Evolutionary conservation across 371 early-diverging fungal species (phyloP).

Genomic region (Phascolomyces articulosus): DNA sequence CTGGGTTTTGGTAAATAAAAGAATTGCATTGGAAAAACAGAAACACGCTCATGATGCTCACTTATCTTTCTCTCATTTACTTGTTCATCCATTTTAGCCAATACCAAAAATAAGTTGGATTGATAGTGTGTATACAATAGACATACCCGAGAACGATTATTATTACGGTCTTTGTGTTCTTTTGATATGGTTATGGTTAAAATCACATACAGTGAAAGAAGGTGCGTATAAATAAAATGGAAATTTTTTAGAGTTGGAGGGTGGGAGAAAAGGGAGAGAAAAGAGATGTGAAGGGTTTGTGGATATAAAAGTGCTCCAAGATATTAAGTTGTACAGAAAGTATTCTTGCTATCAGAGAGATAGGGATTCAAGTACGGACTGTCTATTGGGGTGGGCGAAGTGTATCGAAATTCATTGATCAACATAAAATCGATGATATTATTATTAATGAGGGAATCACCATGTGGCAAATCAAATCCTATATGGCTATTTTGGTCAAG

Average conservation of each 20-base stretch:
- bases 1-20: neutral
- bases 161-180: neutral
- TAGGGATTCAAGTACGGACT: conserved; percentile 76
- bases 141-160: conserved; percentile 1
- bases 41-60: neutral
- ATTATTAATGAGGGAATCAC: conserved; percentile 81
- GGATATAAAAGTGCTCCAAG: too few relatives aligned
- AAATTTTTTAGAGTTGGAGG: too few relatives aligned
- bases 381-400: conserved; percentile 58
- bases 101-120: conserved; percentile 1
- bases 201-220: conserved; percentile 8
- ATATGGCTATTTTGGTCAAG: conserved; percentile 70
- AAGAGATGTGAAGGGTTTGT: too few relatives aligned
- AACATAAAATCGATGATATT: conserved; percentile 62
- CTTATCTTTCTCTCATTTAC: neutral
- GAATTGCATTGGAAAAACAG: too few relatives aligned
- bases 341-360: conserved; percentile 61
- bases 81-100: neutral
- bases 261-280: neutral
- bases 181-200: conserved; percentile 1
- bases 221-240: neutral
- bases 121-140: neutral
- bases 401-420: conserved; percentile 65
- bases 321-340: conserved; percentile 47
- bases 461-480: conserved; percentile 74